Evolutionary conservation across 2,329 filamentous ascomycete species (phyloP).

Genomic region (Trichophyton rubrum): DNA sequence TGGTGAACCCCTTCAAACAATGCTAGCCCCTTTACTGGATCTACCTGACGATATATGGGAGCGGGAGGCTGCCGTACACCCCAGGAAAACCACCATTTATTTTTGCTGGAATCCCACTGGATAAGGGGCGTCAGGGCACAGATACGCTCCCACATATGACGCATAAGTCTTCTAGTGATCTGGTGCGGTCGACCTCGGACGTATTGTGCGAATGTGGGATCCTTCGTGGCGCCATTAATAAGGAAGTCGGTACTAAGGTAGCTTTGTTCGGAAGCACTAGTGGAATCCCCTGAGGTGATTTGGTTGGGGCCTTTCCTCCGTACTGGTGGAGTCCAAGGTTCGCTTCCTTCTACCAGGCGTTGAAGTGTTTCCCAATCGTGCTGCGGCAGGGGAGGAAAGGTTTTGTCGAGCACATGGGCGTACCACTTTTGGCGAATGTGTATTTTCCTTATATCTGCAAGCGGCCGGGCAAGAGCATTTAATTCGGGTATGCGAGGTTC

Average conservation of each 20-base stretch:
- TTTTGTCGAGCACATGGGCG: slow-evolving; percentile 17
- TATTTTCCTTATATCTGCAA: slow-evolving; percentile 23
- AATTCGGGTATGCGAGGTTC: slow-evolving; percentile 23
- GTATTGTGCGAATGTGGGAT: slow-evolving; percentile 23
- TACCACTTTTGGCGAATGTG: slow-evolving; percentile 29
- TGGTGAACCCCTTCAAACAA: slow-evolving; percentile 13
- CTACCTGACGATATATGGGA: slow-evolving; percentile 8
- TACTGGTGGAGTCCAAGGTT: slow-evolving; percentile 22
- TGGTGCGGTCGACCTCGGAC: slow-evolving; percentile 28
- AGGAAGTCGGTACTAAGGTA: slow-evolving; percentile 21
- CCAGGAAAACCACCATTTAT: slow-evolving; percentile 23
- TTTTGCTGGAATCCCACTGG: slow-evolving; percentile 14
- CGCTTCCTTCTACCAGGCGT: slow-evolving; percentile 22
- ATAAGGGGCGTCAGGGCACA: slow-evolving; percentile 23
- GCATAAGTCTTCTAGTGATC: slow-evolving; percentile 30
- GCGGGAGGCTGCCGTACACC: slow-evolving; percentile 9
- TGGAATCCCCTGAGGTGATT: not conserved
- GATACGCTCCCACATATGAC: slow-evolving; percentile 27
- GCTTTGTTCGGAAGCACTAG: slow-evolving; percentile 1
- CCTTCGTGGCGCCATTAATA: slow-evolving; percentile 26
- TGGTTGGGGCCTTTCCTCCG: slow-evolving; percentile 15
- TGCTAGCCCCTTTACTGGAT: slow-evolving; percentile 5
- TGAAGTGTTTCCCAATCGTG: slow-evolving; percentile 25
- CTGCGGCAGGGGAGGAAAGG: slow-evolving; percentile 30
- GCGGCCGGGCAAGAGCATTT: slow-evolving; percentile 26